Percentiles rank a stretch among this genome's conserved stretches.
phyloP scores from a whole-genome alignment of 2,329 filamentous ascomycete genomes.

The Phoma sp. region DNA sequence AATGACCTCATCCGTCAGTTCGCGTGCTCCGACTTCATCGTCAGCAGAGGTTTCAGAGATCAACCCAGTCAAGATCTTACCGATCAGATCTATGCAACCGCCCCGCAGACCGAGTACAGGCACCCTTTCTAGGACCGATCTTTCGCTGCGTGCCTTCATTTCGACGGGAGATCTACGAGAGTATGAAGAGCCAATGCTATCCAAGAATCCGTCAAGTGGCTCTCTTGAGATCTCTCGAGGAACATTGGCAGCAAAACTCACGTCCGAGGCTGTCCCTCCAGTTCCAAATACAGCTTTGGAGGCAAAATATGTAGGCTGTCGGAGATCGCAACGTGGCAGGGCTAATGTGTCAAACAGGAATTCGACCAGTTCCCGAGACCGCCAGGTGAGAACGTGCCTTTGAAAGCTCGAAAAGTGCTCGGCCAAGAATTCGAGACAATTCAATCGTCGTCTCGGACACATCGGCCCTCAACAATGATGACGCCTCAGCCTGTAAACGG shows the following conservation, averaged over 20 bases:
- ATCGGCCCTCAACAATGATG: not conserved
- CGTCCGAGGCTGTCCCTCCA: not conserved
- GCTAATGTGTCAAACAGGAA: not conserved
- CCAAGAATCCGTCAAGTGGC: not conserved
- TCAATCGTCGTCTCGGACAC: not conserved
- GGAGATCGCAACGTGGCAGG: too few relatives aligned
- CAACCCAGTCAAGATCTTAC: constrained; percentile 17
- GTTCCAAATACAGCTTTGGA: not conserved
- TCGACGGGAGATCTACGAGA: not conserved
- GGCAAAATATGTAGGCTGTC: not conserved
- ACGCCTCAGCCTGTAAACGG: not conserved
- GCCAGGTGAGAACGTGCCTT: not conserved
- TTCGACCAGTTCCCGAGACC: not conserved
- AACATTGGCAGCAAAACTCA: too few relatives aligned
- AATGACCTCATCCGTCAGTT: constrained; percentile 6
- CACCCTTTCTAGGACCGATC: not conserved
- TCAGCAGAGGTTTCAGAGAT: not conserved
- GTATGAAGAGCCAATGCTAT: too few relatives aligned
- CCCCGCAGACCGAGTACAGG: constrained; percentile 19
- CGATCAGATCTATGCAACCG: constrained; percentile 34
- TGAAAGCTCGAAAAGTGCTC: not conserved
- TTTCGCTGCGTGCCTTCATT: not conserved
- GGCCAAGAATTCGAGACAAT: not conserved
- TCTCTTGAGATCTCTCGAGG: not conserved
- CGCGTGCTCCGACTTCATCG: constrained; percentile 16